These are phyloP conservation scores for Angomonas desouzai DNA, from an alignment of 208 protist genomes.

Conservation along the genomic window DNA sequence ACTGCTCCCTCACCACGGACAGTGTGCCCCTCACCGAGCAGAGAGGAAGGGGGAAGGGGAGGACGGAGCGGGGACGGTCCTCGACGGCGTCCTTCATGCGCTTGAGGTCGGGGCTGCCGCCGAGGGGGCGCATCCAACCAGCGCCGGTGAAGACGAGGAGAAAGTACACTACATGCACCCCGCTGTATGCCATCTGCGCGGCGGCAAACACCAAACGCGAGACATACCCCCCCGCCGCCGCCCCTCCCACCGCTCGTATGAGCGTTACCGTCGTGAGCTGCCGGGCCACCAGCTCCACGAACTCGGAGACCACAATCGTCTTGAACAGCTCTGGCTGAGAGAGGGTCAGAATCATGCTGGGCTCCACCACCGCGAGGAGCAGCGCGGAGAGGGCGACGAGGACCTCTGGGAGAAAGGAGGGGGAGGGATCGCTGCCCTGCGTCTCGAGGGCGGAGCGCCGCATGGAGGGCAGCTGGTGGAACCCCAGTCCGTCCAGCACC, in stretches of 20 bases:
- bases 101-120: slow-evolving; percentile 24
- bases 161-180: slow-evolving; percentile 50
- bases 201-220: slow-evolving; percentile 53
- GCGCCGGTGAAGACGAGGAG: slow-evolving; percentile 26
- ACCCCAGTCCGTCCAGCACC: not conserved
- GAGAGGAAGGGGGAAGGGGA: slow-evolving; percentile 25
- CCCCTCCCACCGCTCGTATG: slow-evolving; percentile 17
- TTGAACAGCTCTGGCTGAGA: slow-evolving; percentile 54
- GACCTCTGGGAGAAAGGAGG: slow-evolving; percentile 40
- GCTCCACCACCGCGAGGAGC: slow-evolving; percentile 44
- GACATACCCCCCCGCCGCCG: slow-evolving; percentile 19
- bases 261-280: slow-evolving; percentile 38
- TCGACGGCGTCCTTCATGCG: slow-evolving; percentile 25
- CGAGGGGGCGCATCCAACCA: slow-evolving; percentile 18
- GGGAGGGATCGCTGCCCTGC: not conserved
- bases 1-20: slow-evolving; percentile 12
- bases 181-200: slow-evolving; percentile 50
- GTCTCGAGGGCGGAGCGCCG: not conserved
- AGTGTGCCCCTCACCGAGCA: slow-evolving; percentile 13
- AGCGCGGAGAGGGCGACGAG: slow-evolving; percentile 41
- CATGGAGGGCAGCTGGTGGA: not conserved
- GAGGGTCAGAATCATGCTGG: slow-evolving; percentile 59
- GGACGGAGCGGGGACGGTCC: not conserved
- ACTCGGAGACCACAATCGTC: slow-evolving; percentile 66
- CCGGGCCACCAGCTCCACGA: slow-evolving; percentile 40